Conservation (phyloP, 176 grass and related monocot genomes). For the Musa acuminata region DNA sequence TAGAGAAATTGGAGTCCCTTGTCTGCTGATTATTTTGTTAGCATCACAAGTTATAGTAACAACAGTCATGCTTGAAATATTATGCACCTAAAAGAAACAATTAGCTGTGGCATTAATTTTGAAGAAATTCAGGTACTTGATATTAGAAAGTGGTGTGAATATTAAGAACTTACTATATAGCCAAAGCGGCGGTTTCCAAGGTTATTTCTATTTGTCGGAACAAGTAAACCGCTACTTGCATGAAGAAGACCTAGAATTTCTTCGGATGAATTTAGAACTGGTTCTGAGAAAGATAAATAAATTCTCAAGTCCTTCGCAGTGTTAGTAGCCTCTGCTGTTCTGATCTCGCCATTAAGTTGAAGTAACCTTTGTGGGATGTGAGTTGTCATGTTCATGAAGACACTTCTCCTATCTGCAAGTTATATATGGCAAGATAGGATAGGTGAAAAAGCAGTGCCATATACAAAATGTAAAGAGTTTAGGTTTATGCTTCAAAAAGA, state of each 20-base stretch:
- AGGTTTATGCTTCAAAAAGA: too few relatives aligned
- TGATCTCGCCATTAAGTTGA: slow-evolving; percentile 45
- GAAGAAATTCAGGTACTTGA: not conserved
- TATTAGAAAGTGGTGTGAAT: not conserved
- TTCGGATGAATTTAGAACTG: slow-evolving; percentile 66
- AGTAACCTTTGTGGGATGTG: slow-evolving; percentile 47
- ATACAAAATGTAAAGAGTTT: too few relatives aligned
- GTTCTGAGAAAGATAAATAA: slow-evolving; percentile 61
- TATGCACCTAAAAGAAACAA: slow-evolving; percentile 43
- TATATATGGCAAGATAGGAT: not conserved
- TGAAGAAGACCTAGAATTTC: slow-evolving; percentile 45
- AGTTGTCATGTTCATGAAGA: slow-evolving; percentile 48
- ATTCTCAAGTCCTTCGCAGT: slow-evolving; percentile 32
- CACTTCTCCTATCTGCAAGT: slow-evolving; percentile 53
- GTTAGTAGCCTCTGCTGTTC: slow-evolving; percentile 68
- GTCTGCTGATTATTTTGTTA: slow-evolving; percentile 69
- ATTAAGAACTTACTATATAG: slow-evolving; percentile 40
- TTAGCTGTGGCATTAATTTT: not conserved
- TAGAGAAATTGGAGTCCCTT: slow-evolving; percentile 55
- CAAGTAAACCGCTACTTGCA: slow-evolving; percentile 34
- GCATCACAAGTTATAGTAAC: slow-evolving; percentile 51
- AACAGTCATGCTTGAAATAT: slow-evolving; percentile 36
- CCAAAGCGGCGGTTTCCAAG: slow-evolving; percentile 68
- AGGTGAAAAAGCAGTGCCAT: too few relatives aligned
- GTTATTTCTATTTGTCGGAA: slow-evolving; percentile 50